These are phyloP conservation scores for Echria macrotheca DNA, from an alignment of 495 filamentous ascomycete genomes.

Conservation along the genomic window DNA sequence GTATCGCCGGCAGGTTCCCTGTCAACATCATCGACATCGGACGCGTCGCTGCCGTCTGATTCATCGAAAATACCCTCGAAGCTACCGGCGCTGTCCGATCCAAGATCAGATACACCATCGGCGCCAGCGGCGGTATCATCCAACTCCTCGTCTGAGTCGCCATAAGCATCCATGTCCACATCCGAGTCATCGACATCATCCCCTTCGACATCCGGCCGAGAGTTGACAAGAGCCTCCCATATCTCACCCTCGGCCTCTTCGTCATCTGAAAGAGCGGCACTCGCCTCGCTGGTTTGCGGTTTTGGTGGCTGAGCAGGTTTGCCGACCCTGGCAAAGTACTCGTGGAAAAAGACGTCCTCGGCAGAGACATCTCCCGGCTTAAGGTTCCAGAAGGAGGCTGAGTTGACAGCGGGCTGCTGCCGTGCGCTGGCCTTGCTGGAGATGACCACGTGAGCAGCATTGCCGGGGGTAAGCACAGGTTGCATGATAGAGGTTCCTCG, in stretches of 20 bases:
- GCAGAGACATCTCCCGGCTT: slow-evolving; percentile 77
- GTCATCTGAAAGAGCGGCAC: slow-evolving; percentile 39
- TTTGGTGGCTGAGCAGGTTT: slow-evolving; percentile 56
- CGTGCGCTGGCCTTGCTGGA: slow-evolving; percentile 45
- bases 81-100: slow-evolving; percentile 35
- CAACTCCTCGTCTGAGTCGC: slow-evolving; percentile 41
- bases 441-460: slow-evolving; percentile 59
- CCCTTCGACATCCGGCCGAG: slow-evolving; percentile 52
- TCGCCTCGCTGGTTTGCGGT: slow-evolving; percentile 43
- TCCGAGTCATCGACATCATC: slow-evolving; percentile 45
- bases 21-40: too few species aligned
- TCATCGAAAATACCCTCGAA: slow-evolving; percentile 39
- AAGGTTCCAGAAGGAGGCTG: slow-evolving; percentile 86
- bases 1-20: too few species aligned
- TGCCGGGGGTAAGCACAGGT: slow-evolving; percentile 64
- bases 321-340: slow-evolving; percentile 80
- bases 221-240: slow-evolving; percentile 81
- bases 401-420: slow-evolving; percentile 63
- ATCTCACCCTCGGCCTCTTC: slow-evolving; percentile 69
- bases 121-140: slow-evolving; percentile 25
- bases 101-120: slow-evolving; percentile 35
- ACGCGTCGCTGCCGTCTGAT: too few species aligned
- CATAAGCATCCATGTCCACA: slow-evolving; percentile 48
- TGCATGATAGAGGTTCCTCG: slow-evolving; percentile 93
- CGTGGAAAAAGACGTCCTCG: slow-evolving; percentile 97